Percentiles rank a stretch among this genome's conserved stretches.
Conservation (phyloP, 2,329 filamentous ascomycete genomes). For the Colletotrichum neosansevieriae region DNA sequence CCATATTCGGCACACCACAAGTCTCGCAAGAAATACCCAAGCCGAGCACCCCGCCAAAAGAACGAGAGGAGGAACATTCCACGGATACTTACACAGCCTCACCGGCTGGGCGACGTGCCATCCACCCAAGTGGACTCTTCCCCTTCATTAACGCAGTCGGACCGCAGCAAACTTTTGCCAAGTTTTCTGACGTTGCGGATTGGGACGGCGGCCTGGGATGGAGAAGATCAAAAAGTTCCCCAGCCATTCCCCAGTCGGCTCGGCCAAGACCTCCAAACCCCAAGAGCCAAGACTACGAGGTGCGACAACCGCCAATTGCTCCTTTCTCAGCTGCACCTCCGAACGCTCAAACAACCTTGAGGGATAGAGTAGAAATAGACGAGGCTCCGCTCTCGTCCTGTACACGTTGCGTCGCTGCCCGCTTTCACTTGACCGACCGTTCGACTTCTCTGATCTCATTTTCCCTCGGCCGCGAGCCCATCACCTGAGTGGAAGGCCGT, state of each 20-base stretch:
- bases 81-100: slow-evolving; percentile 25
- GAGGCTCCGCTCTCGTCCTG: slow-evolving; percentile 24
- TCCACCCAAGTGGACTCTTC: slow-evolving; percentile 19
- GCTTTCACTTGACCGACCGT: slow-evolving; percentile 19
- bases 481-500: slow-evolving; percentile 5
- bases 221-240: slow-evolving; percentile 25
- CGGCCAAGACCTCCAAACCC: slow-evolving; percentile 26
- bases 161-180: slow-evolving; percentile 8
- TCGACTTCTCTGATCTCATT: background rate
- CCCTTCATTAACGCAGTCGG: slow-evolving; percentile 7
- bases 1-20: background rate
- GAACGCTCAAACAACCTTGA: slow-evolving; percentile 22
- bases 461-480: background rate
- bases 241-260: slow-evolving; percentile 27
- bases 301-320: background rate
- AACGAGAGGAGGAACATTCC: slow-evolving; percentile 3
- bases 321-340: background rate
- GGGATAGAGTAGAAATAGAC: slow-evolving; percentile 27
- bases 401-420: slow-evolving; percentile 16
- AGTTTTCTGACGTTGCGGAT: slow-evolving; percentile 17
- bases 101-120: slow-evolving; percentile 25
- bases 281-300: slow-evolving; percentile 18
- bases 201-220: slow-evolving; percentile 6
- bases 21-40: slow-evolving; percentile 9
- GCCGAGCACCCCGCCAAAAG: slow-evolving; percentile 18